Conservation (phyloP, 2,329 filamentous ascomycete genomes). For the Magnaporthiopsis rhizophila region DNA sequence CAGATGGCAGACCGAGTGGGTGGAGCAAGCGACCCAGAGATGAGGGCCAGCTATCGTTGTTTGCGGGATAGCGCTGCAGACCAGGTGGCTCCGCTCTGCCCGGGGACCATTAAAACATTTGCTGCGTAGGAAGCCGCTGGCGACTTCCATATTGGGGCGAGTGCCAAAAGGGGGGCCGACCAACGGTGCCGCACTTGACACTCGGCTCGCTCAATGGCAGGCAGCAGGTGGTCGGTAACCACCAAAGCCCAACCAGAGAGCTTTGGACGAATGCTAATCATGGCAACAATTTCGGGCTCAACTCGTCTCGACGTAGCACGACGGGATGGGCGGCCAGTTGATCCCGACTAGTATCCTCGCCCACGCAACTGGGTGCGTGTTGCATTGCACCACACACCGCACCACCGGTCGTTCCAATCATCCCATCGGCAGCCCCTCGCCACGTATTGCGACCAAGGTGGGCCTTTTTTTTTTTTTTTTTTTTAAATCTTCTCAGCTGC, state of each 20-base stretch:
- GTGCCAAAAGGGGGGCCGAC: background rate
- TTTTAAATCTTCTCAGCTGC: background rate
- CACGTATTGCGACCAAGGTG: background rate
- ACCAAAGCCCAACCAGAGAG: no score
- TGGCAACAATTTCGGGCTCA: background rate
- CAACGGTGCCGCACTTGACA: background rate
- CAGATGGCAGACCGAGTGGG: background rate
- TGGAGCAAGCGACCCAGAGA: background rate
- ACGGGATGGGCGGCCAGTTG: background rate
- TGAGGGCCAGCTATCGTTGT: background rate
- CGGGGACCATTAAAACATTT: background rate
- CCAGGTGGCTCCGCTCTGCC: background rate
- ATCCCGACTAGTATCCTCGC: background rate
- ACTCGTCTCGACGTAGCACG: background rate
- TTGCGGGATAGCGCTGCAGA: background rate
- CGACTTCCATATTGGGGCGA: background rate
- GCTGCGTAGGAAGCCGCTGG: background rate
- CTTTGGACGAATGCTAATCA: background rate
- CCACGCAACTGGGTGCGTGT: background rate
- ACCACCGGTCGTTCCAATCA: background rate
- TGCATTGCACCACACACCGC: background rate
- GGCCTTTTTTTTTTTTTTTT: background rate
- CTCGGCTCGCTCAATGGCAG: no score
- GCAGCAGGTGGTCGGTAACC: no score
- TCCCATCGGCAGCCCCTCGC: background rate